Evolutionary conservation across 768 basidiomycete species (phyloP).

Genomic region (Pisolithus orientalis): DNA sequence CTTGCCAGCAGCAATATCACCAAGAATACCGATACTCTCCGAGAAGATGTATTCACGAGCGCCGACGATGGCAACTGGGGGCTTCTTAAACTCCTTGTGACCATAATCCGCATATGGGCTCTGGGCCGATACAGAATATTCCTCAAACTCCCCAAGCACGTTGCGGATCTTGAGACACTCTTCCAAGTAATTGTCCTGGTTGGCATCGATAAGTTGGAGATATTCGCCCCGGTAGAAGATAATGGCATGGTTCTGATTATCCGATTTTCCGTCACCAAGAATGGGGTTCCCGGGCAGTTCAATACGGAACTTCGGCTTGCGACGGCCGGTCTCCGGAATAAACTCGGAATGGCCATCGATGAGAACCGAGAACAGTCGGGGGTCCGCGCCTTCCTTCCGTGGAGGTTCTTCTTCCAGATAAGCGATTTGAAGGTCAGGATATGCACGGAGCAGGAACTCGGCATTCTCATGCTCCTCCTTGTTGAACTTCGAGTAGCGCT

Average conservation of each 20-base stretch:
- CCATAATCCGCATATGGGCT: constrained; percentile 91
- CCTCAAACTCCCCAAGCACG: constrained; percentile 96
- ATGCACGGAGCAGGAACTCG: constrained; percentile 94
- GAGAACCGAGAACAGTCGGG: constrained; percentile 89
- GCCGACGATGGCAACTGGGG: constrained; percentile 95
- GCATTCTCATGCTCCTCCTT: constrained; percentile 99
- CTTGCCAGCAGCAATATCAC: constrained; percentile 97
- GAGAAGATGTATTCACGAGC: constrained; percentile 99
- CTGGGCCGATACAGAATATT: constrained; percentile 77
- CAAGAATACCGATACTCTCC: constrained; percentile 98
- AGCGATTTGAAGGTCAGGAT: constrained; percentile 97
- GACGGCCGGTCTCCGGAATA: constrained; percentile 77
- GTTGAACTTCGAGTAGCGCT: constrained; percentile 98
- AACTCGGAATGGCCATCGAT: constrained; percentile 99
- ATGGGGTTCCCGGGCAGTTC: constrained; percentile 99
- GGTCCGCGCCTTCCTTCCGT: constrained; percentile 91
- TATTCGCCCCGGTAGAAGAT: constrained; percentile 99
- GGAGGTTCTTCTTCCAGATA: constrained; percentile 96
- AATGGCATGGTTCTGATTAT: constrained; percentile 99
- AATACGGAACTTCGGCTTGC: constrained; percentile 95
- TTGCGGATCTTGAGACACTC: constrained; percentile 99
- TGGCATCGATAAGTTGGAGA: constrained; percentile 98
- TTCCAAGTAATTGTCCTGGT: constrained; percentile 99
- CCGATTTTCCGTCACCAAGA: constrained; percentile 97
- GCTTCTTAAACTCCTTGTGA: constrained; percentile 78